phyloP scores from a whole-genome alignment of 176 grass and related monocot species.

The Bolboschoenus planiculmis region DNA sequence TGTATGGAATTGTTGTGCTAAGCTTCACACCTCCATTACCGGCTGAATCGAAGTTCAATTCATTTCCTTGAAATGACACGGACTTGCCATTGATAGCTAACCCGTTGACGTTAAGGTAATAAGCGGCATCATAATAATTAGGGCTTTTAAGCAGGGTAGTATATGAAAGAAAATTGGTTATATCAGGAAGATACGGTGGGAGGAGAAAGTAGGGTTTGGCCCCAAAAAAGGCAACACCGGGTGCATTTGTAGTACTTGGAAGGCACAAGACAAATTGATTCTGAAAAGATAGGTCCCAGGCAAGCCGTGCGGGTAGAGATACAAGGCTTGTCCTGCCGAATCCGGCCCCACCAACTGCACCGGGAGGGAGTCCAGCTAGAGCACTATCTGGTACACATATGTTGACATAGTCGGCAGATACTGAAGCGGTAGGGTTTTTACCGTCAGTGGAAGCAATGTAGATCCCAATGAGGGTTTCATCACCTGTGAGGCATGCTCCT shows the following conservation, averaged over 20 bases:
- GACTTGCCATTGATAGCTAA: constrained; percentile 23
- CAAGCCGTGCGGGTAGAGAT: constrained; percentile 35
- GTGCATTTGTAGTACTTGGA: constrained; percentile 17
- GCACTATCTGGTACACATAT: constrained; percentile 33
- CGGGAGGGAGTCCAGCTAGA: constrained; percentile 15
- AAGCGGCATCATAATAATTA: constrained; percentile 26
- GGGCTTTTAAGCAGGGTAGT: constrained; percentile 35
- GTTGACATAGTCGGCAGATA: constrained; percentile 22
- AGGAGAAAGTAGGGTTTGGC: constrained; percentile 32
- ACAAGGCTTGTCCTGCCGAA: constrained; percentile 27
- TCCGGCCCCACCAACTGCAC: constrained; percentile 33
- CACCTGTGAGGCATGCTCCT: neutral
- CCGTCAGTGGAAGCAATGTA: constrained; percentile 50
- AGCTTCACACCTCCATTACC: constrained; percentile 43
- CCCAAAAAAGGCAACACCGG: constrained; percentile 52
- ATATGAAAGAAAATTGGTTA: constrained; percentile 10
- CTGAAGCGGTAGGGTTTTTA: constrained; percentile 23
- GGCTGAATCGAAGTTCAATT: constrained; percentile 16
- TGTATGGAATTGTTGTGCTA: constrained; percentile 35
- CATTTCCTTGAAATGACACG: neutral
- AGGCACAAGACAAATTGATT: constrained; percentile 54
- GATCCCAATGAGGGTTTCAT: constrained; percentile 19
- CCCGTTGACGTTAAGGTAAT: constrained; percentile 35
- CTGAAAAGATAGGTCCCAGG: constrained; percentile 19
- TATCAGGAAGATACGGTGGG: neutral